Evolutionary conservation across 1,284 basidiomycete genomes (phyloP).

Genomic region (Trametes hirsuta): DNA sequence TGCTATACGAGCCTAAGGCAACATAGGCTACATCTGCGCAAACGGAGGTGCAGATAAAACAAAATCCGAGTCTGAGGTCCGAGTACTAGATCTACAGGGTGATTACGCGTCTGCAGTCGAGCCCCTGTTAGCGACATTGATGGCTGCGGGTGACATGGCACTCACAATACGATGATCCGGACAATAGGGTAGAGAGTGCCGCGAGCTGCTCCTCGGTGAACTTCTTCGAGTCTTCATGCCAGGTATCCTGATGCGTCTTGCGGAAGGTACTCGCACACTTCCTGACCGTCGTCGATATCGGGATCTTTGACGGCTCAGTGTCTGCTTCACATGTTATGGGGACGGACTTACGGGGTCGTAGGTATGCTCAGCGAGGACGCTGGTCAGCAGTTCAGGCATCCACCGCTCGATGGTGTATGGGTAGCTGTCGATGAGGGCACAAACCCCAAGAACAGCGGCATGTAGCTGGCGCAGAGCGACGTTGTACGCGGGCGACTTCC

Average conservation of each 20-base stretch:
- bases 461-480: slow-evolving; percentile 72
- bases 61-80: slow-evolving; percentile 6
- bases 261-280: slow-evolving; percentile 78
- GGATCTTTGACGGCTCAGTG: slow-evolving; percentile 48
- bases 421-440: slow-evolving; percentile 79
- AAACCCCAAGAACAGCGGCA: slow-evolving; percentile 79
- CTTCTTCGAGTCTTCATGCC: slow-evolving; percentile 79
- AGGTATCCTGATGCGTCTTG: slow-evolving; percentile 82
- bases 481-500: slow-evolving; percentile 61
- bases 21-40: no score
- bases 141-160: slow-evolving; percentile 4
- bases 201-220: slow-evolving; percentile 77
- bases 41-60: neutral
- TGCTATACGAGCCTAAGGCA: no score
- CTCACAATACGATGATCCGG: slow-evolving; percentile 76
- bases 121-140: neutral
- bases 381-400: slow-evolving; percentile 78
- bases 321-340: neutral
- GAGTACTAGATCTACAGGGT: neutral
- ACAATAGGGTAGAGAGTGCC: slow-evolving; percentile 71
- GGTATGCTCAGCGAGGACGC: slow-evolving; percentile 77
- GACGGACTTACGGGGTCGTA: slow-evolving; percentile 65
- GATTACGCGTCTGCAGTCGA: slow-evolving; percentile 38
- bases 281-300: slow-evolving; percentile 73
- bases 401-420: slow-evolving; percentile 87